Evolutionary conservation across 495 filamentous ascomycete genomes (phyloP), one percentile per base, ranked within the genome.

Genomic region (Glarea lozoyensis): DNA sequence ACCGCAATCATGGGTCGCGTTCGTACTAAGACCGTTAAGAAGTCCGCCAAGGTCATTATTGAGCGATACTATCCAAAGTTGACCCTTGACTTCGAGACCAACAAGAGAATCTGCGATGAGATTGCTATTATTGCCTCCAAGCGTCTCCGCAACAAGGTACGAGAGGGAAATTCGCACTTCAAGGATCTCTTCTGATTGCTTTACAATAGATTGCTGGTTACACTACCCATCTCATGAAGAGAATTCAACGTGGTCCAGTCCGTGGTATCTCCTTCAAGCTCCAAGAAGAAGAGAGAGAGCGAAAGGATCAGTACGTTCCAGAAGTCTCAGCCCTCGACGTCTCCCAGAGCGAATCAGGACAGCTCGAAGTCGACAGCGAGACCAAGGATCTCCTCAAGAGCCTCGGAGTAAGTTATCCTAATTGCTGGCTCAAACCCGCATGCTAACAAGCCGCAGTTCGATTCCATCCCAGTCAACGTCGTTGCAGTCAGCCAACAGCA

Each of bases 181-280:
- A 21, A 54, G n/a, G 13, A 23, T 11, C 3, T n/a, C 40, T 34
- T 29, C 25, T 29, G 25, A 15, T n/a, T n/a, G n/a, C n/a, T n/a
- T n/a, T n/a, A n/a, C 10, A 18, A 45, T 57, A 92, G 88, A 96
- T 97, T 75, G 92, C 92, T 61, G 92, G 92, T 58, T 97, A 95
- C 77, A 94, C 90, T 56, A 97, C 90, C 47, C 87, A 90, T 62
- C 66, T 88, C 65, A 89, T 98, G 92, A 95, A 94, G 78, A 92
- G 92, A 72, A 98, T 98, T 63, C 90, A 96, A 73, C 88, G 92
- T 66, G 92, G 92, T 35, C 92, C 92, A 50, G 92, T 98, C 69
- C 92, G 92, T 60, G 92, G 92, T 78, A 98, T 98, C 72, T 97
- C 93, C 66, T 98, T 98, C 87, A 98, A 97, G 81, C 83, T 98